Evolutionary conservation across 179 eudicot genomes (phyloP), one percentile per base, ranked within the genome.

Genomic region (Beta macrorhiza): DNA sequence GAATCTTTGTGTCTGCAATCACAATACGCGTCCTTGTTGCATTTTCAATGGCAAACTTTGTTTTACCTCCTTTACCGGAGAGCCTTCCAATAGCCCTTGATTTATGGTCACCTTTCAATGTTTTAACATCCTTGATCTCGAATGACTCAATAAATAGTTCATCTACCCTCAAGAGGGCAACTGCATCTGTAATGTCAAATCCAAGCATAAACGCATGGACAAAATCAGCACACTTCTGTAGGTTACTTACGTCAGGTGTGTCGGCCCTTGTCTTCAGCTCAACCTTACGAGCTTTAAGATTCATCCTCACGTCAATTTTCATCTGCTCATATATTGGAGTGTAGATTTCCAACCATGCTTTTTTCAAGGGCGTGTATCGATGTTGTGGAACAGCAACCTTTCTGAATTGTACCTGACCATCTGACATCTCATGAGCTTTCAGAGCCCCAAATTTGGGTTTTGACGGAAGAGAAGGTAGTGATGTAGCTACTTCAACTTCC

Each of bases 201-300:
- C 97, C 97, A 11, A 92, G 91, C 94, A 90, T 93, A 85, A 91
- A 93, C 0, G 96, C 97, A 51, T 91, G 92, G 13, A 93, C 93
- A 78, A 92, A 93, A 72, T 91, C 97, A 22, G 91, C 96, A 79
- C 94, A 89, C 67, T 90, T 93, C 72, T 93, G 96, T 4, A 93
- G 90, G 87, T 93, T 85, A 77, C 94, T 88, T 7, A 87, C 81
- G 19, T 93, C 94, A 1, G 97, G 96, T 17, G 97, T 93, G 81
- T 93, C 96, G 17, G 75, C 37, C 7, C 89, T 86, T 72, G 97
- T 93, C 80, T 90, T 93, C 61, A 93, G 82, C 79, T 93, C 97
- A 14, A 93, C 97, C 62, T 89, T 87, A 51, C 93, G 88, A 19
- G 88, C 77, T 76, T 92, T 92, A 74, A 92, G 90, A 77, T 93